Evolutionary conservation across 139 green algal genomes (phyloP).

Genomic region (Tetraselmis striata): DNA sequence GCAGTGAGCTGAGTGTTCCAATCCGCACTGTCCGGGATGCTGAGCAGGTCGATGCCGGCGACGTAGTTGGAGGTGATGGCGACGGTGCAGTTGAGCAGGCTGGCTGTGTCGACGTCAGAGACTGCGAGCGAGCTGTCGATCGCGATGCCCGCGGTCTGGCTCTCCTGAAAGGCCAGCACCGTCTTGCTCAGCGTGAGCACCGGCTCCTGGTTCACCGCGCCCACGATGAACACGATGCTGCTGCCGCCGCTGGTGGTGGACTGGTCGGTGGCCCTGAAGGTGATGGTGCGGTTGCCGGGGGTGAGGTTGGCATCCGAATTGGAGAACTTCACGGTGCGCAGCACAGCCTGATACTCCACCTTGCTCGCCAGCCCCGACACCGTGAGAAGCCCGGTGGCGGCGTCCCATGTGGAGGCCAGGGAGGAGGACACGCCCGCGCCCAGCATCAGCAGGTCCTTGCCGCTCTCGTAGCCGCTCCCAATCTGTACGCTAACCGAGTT

Average conservation of each 20-base stretch:
- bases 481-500: not conserved
- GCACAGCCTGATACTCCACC: not conserved
- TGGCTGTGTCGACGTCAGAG: not conserved
- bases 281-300: not conserved
- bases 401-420: not conserved
- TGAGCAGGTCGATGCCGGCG: not conserved
- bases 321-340: not conserved
- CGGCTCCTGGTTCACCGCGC: not conserved
- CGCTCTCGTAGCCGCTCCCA: not conserved
- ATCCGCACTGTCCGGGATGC: not conserved
- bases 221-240: not conserved
- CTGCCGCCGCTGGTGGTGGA: not conserved
- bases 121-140: not conserved
- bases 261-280: not conserved
- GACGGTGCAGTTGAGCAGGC: not conserved
- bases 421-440: not conserved
- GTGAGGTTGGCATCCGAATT: not conserved
- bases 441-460: not conserved
- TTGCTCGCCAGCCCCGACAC: not conserved
- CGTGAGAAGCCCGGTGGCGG: not conserved
- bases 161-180: not conserved
- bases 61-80: not conserved
- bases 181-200: not conserved
- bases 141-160: not conserved
- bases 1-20: not conserved